Base-by-base conservation (phyloP, 2,329 filamentous ascomycete species). In the Diaporthe ampelina region DNA sequence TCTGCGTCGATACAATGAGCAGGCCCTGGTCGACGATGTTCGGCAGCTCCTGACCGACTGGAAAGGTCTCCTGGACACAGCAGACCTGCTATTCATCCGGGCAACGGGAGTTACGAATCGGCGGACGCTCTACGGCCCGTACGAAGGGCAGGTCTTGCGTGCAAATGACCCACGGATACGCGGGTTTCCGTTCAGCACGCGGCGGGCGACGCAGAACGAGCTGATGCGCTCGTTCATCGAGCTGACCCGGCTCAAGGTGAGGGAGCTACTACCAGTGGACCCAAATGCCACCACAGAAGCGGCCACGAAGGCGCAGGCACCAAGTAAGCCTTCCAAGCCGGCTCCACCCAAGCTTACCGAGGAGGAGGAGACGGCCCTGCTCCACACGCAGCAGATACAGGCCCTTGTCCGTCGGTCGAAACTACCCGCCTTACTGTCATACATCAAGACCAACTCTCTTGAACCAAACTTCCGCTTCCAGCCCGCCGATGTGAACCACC, bases 181-280 rank as follows among this genome's bases (percentile, higher is more conserved):
- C 73, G 93, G 94, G 0, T 98, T 99, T 76, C 97, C 97, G 0
- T 99, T 99, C 82, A 98, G 90, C 82, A 99, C 97, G 11, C 90
- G 95, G 17, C 89, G 97, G 73, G 95, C 97, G 0, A 99, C 97
- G 0, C 95, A 98, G 80, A 94, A 93, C 63, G 97, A 99, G 83
- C 91, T 99, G 0, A 97, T 98, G 93, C 91, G 96, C 52, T 94
- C 94, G 0, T 99, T 98, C 79, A 94, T 97, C 76, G 97, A 99
- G 84, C 88, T 99, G 43, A 99, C 97, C 0, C 89, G 97, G 21
- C 89, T 98, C 21, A 98, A 99, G 83, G 89, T 98, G 61, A 91
- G 91, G 65, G 93, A 94, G 76, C 89, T 98, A 37, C 89, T 94
- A 74, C 93, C 95, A 76, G 88, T 87, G 4, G 88, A 91, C 17